Percentiles rank a stretch among this genome's conserved stretches.
These are phyloP conservation scores for Botrytis cinerea DNA, from an alignment of 2,329 filamentous ascomycete species.

Conservation along the genomic window DNA sequence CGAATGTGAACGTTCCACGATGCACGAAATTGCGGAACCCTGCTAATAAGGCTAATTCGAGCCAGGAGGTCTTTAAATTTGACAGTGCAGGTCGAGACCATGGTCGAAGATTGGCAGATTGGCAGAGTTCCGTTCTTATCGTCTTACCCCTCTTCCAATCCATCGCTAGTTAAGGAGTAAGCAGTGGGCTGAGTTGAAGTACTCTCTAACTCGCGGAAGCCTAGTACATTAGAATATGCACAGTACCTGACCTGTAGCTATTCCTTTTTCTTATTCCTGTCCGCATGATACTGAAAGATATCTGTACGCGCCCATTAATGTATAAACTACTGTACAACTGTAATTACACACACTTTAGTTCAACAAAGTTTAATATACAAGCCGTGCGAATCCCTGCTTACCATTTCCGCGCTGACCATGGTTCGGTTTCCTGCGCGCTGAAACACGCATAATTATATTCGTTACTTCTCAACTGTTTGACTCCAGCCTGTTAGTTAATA, in stretches of 20 bases:
- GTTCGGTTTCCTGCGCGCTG: slow-evolving; percentile 11
- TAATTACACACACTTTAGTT: slow-evolving; percentile 19
- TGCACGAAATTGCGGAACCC: slow-evolving; percentile 24
- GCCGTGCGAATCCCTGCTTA: slow-evolving; percentile 15
- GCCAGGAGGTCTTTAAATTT: not conserved
- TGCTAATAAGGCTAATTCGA: not conserved
- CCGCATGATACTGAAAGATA: not conserved
- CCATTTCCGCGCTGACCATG: slow-evolving; percentile 19
- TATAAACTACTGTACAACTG: not conserved
- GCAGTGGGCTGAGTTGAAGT: not conserved
- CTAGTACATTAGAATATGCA: slow-evolving; percentile 1
- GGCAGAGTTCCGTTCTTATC: slow-evolving; percentile 21
- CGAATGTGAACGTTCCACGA: slow-evolving; percentile 25
- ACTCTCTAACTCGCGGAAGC: not conserved
- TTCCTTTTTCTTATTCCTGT: not conserved
- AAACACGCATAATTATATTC: slow-evolving; percentile 4
- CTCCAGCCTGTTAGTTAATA: not conserved
- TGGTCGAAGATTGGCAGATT: slow-evolving; percentile 17
- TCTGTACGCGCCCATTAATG: not conserved
- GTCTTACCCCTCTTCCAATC: slow-evolving; percentile 24
- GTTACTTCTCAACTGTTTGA: not conserved
- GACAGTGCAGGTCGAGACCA: slow-evolving; percentile 14
- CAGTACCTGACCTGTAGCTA: not conserved
- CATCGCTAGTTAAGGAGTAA: not conserved
- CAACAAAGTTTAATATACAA: slow-evolving; percentile 21